These are phyloP conservation scores for Arbutus unedo DNA, from an alignment of 148 eudicot species.

Conservation along the genomic window DNA sequence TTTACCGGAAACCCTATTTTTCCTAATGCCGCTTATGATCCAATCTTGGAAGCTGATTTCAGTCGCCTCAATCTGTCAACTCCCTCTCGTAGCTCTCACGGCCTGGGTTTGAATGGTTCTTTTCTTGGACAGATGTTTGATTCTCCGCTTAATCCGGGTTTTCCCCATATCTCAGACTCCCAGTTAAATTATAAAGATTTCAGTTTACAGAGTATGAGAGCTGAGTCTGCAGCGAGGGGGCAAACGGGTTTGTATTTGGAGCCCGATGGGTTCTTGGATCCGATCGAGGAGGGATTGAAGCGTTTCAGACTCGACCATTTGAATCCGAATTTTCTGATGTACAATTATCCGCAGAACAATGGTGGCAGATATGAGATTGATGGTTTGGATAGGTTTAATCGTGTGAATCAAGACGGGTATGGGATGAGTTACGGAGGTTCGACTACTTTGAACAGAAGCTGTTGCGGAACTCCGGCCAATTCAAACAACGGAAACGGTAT, in stretches of 20 bases:
- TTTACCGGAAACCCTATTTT: not conserved
- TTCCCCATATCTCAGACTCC: not conserved
- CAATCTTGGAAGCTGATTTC: not conserved
- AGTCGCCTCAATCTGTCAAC: not conserved
- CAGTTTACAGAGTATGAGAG: slow-evolving; percentile 19
- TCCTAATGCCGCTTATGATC: not conserved
- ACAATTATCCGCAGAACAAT: not conserved
- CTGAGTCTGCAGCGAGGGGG: slow-evolving; percentile 8
- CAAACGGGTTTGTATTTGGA: not conserved
- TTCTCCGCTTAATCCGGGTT: not conserved
- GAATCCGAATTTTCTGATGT: not conserved
- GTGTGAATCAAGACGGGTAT: not conserved
- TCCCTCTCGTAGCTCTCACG: not conserved
- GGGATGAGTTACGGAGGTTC: not conserved
- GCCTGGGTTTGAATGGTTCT: not conserved
- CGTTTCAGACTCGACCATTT: not conserved
- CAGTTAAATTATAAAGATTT: not conserved
- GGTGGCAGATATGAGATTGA: not conserved
- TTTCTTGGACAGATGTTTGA: not conserved
- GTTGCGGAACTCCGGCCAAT: not conserved
- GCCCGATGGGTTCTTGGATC: not conserved
- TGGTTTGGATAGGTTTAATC: not conserved
- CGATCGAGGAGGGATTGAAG: not conserved
- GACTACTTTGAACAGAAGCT: not conserved
- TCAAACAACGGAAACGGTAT: not conserved